Percentiles rank a stretch among this genome's conserved stretches.
These are phyloP conservation scores for Colletotrichum incanum DNA, from an alignment of 2,329 filamentous ascomycete genomes.

Conservation along the genomic window DNA sequence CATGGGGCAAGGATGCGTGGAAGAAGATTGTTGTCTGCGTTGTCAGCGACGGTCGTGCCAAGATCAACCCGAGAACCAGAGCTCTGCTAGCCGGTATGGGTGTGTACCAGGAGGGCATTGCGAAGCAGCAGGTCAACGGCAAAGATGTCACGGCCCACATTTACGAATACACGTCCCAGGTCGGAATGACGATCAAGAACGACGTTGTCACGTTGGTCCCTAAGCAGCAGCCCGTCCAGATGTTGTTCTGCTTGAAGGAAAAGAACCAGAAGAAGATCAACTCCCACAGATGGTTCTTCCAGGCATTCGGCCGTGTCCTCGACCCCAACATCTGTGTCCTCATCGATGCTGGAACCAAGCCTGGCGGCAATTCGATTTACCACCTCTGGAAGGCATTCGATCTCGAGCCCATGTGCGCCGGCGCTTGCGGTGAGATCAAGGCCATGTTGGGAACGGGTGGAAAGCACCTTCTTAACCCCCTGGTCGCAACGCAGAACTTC, in stretches of 20 bases:
- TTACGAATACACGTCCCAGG: slow-evolving; percentile 94
- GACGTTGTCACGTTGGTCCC: slow-evolving; percentile 87
- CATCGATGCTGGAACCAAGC: slow-evolving; percentile 95
- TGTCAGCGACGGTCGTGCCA: slow-evolving; percentile 95
- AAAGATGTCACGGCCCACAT: slow-evolving; percentile 98
- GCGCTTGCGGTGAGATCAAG: slow-evolving; percentile 98
- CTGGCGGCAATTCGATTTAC: slow-evolving; percentile 95
- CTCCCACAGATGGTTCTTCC: slow-evolving; percentile 99
- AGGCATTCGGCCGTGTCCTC: slow-evolving; percentile 92
- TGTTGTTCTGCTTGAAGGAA: slow-evolving; percentile 98
- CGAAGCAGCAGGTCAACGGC: slow-evolving; percentile 96
- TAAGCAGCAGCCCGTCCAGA: slow-evolving; percentile 91
- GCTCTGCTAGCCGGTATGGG: slow-evolving; percentile 93
- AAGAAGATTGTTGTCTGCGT: slow-evolving; percentile 99
- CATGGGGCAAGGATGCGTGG: slow-evolving; percentile 98
- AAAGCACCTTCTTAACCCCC: slow-evolving; percentile 90
- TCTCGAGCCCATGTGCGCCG: slow-evolving; percentile 96
- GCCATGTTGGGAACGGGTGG: slow-evolving; percentile 91
- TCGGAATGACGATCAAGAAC: slow-evolving; percentile 90
- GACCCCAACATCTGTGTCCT: slow-evolving; percentile 98
- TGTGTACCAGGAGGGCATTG: slow-evolving; percentile 98
- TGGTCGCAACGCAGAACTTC: slow-evolving; percentile 97
- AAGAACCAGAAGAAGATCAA: slow-evolving; percentile 99
- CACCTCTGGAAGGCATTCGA: slow-evolving; percentile 99
- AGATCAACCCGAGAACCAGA: slow-evolving; percentile 94